phyloP scores from a whole-genome alignment of 164 flowering plant species.

The Nymphaea thermarum region DNA sequence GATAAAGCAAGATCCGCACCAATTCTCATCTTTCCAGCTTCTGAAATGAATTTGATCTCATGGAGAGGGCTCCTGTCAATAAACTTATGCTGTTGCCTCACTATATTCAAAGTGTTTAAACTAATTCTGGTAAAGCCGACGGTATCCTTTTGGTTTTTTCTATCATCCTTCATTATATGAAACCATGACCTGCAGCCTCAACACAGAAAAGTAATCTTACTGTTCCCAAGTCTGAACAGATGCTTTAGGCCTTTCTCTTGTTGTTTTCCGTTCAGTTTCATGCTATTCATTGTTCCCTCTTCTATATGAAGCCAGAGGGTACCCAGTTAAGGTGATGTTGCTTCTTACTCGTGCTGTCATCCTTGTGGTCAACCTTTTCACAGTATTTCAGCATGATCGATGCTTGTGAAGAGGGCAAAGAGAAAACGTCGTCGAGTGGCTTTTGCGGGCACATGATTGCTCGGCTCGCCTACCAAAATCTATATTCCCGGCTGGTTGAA shows the following conservation, averaged over 20 bases:
- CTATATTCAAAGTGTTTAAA: no score
- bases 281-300: slow-evolving; percentile 93
- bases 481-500: slow-evolving; percentile 55
- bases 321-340: slow-evolving; percentile 70
- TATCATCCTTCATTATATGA: not conserved
- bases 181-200: no score
- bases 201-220: no score
- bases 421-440: not conserved
- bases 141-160: no score
- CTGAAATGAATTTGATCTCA: no score
- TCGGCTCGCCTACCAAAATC: slow-evolving; percentile 43
- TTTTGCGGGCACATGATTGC: slow-evolving; percentile 11
- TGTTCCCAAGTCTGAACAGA: no score
- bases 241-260: not conserved
- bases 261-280: slow-evolving; percentile 52
- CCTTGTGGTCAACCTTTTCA: slow-evolving; percentile 55
- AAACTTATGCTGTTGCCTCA: no score
- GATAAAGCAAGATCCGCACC: no score
- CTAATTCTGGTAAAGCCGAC: no score
- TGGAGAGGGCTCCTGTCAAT: no score
- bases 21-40: no score
- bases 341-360: slow-evolving; percentile 45
- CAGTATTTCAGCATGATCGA: slow-evolving; percentile 16
- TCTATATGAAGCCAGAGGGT: slow-evolving; percentile 78
- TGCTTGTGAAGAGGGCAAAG: slow-evolving; percentile 1